Percentiles rank a stretch among this genome's conserved stretches.
Evolutionary conservation across 108 stramenopile species (phyloP).

Genomic region (Poteriospumella lacustris): DNA sequence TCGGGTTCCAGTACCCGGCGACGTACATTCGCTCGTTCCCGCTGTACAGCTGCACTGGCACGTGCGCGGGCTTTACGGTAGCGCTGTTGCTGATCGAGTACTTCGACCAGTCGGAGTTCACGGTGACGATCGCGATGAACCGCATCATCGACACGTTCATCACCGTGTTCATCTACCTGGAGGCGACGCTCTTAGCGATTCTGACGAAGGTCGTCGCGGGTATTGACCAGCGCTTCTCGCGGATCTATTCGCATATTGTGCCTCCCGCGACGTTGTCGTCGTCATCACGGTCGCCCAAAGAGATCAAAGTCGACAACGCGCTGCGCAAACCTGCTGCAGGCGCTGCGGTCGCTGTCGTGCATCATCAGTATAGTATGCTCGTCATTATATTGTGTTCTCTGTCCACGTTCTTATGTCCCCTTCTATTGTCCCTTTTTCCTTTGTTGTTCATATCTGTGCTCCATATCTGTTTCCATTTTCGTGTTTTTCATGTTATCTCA

Average conservation of each 20-base stretch:
- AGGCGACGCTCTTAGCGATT: neutral
- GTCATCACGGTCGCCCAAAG: too few species aligned
- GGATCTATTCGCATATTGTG: neutral
- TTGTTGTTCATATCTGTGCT: too few species aligned
- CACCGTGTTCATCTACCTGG: neutral
- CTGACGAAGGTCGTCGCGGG: neutral
- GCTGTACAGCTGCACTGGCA: neutral
- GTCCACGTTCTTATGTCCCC: too few species aligned
- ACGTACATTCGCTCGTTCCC: constrained; percentile 3
- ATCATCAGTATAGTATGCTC: too few species aligned
- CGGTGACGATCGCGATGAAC: neutral
- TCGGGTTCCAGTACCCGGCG: neutral
- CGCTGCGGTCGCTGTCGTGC: too few species aligned
- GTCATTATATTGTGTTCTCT: too few species aligned
- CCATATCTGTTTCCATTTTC: too few species aligned
- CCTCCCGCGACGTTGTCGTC: too few species aligned
- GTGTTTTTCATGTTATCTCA: too few species aligned
- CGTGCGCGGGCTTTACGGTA: neutral
- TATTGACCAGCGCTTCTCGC: neutral
- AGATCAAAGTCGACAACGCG: too few species aligned
- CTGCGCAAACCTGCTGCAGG: too few species aligned
- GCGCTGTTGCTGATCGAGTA: neutral
- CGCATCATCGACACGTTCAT: neutral
- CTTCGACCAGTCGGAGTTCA: neutral
- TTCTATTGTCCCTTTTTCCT: too few species aligned